Base-by-base conservation (phyloP, 768 basidiomycete genomes). In the Cantharellus cinnabarinus region DNA sequence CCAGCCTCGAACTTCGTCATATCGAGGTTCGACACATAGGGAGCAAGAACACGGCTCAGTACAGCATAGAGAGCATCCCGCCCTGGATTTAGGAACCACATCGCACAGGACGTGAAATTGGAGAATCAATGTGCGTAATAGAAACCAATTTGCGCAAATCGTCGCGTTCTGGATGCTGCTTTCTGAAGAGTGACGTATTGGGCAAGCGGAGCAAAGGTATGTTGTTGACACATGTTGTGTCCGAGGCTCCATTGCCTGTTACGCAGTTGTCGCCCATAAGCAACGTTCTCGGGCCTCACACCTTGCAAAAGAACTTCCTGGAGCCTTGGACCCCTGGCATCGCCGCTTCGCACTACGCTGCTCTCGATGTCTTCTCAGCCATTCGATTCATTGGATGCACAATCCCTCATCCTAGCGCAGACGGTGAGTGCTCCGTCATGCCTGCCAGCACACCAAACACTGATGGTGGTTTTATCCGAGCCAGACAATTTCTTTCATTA, bases 11-110 rank as follows among this genome's bases (percentile, higher is more conserved):
- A 85, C 70, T 93, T 89, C 68, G 89, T 85, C 68, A 90, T 79
- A 70, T 97, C 91, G 69, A 99, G 72, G 67, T 97, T 94, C 74
- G 91, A 89, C 63, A 97, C 85, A 77, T 97, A 97, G 0, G 89
- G 91, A 37, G 88, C 87, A 56, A 95, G 80, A 63, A 91, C 85
- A 63, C 85, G 80, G 69, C 93, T 93, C 73, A 95, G 86, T 64
- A 89, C 87, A 60, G 86, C 77, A 70, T 85, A 82, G 64, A 89
- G 70, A 44, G 88, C 77, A 70, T 89, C 86, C 68, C 87, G 88
- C 59, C 83, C 85, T 57, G 87, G 87, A 69, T 88, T 83, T 42
- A 84, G 72, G 83, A 85, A 89, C 86, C 86, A 89, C 83, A 87
- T 86, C 14, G 38, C 52, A 57, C 56, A 38, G 52, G 29, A 10